These are phyloP conservation scores for Chlorella vulgaris DNA, from an alignment of 139 green algal species.

Conservation along the genomic window DNA sequence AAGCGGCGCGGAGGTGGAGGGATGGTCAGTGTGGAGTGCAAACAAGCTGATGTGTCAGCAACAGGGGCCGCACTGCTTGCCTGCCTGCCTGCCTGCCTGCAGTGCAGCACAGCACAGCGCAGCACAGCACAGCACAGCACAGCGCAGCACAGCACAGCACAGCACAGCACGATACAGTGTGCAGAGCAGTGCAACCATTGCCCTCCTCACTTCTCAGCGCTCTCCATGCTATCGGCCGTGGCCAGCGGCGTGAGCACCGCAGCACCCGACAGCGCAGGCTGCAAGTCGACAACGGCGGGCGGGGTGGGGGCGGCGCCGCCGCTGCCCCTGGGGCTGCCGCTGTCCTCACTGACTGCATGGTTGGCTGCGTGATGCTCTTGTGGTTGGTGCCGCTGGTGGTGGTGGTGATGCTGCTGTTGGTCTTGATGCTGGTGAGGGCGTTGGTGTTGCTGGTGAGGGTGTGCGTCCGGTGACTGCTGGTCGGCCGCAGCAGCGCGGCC, in stretches of 20 bases:
- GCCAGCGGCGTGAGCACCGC: background rate
- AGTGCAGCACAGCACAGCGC: background rate
- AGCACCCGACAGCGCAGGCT: background rate
- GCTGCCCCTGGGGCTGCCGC: background rate
- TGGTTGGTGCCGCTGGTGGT: background rate
- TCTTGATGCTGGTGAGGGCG: background rate
- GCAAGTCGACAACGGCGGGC: background rate
- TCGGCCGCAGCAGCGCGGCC: constrained; percentile 29
- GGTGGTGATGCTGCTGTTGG: background rate
- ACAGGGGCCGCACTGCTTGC: background rate
- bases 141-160: background rate
- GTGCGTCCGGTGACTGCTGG: constrained; percentile 6
- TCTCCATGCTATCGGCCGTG: constrained; percentile 27
- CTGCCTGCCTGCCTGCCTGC: background rate
- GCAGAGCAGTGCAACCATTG: background rate
- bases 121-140: background rate
- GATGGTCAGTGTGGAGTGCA: background rate
- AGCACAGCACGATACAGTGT: background rate
- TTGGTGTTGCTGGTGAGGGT: background rate
- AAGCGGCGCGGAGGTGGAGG: background rate
- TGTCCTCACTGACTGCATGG: background rate
- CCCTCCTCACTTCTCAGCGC: constrained; percentile 38
- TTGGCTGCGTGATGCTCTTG: no score
- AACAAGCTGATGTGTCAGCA: background rate
- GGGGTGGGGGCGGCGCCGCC: background rate